Conservation (phyloP, 164 flowering plant genomes). For the Nelumbo lutea region DNA sequence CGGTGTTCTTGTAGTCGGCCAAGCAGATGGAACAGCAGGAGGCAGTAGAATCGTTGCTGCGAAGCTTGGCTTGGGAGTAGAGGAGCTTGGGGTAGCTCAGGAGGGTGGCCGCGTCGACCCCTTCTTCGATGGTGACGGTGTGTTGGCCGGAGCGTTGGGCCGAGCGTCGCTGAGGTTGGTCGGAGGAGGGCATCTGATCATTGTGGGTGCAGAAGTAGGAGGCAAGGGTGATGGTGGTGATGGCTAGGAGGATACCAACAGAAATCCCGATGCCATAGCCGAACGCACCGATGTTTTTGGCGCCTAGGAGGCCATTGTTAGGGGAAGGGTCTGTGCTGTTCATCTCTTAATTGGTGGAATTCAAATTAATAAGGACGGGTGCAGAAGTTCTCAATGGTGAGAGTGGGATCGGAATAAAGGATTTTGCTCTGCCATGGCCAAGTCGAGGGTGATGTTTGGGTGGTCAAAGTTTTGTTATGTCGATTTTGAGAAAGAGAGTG, state of each 20-base stretch:
- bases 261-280: constrained; percentile 71
- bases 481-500: constrained; percentile 5
- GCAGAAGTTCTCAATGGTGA: not conserved
- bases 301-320: constrained; percentile 37
- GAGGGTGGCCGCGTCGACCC: constrained; percentile 69
- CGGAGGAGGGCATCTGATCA: not conserved
- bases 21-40: constrained; percentile 75
- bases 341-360: constrained; percentile 15
- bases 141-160: not conserved
- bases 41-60: constrained; percentile 32
- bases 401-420: not conserved
- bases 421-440: constrained; percentile 6
- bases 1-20: constrained; percentile 58
- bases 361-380: not conserved
- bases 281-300: constrained; percentile 47
- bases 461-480: constrained; percentile 7
- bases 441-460: not conserved
- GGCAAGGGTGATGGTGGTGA: constrained; percentile 68
- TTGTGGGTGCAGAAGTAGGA: constrained; percentile 66
- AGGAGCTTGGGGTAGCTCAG: constrained; percentile 57
- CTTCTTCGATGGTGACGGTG: constrained; percentile 28
- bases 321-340: constrained; percentile 24
- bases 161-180: not conserved
- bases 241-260: constrained; percentile 66
- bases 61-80: constrained; percentile 48